Evolutionary conservation across 768 basidiomycete genomes (phyloP).

Genomic region (Phylloporus sp.): DNA sequence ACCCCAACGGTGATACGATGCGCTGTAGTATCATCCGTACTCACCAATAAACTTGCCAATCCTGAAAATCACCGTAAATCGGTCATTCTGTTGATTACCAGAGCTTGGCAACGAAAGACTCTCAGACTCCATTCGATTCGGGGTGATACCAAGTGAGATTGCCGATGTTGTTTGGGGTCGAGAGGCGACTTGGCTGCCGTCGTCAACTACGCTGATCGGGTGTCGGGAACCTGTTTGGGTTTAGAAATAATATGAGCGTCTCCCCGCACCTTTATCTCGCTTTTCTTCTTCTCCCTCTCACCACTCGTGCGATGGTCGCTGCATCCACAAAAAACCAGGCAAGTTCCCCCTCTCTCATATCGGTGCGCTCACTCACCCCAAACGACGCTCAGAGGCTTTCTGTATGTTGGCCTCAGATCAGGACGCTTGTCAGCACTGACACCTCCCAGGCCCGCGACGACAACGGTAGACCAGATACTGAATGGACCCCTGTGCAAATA

Average conservation of each 20-base stretch:
- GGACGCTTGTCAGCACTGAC: background rate
- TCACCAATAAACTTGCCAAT: background rate
- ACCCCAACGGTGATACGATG: too few relatives aligned
- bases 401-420: conserved; percentile 12
- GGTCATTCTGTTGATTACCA: background rate
- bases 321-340: conserved; percentile 12
- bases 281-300: background rate
- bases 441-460: conserved; percentile 16
- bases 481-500: conserved; percentile 33
- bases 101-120: background rate
- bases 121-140: background rate
- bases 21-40: too few relatives aligned
- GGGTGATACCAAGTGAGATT: background rate
- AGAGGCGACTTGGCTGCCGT: background rate
- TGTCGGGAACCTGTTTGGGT: conserved; percentile 14
- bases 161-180: background rate
- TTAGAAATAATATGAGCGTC: conserved; percentile 16
- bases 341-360: background rate
- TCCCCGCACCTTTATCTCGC: conserved; percentile 15
- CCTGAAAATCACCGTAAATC: background rate
- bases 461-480: background rate
- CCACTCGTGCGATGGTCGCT: conserved; percentile 21
- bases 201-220: conserved; percentile 10
- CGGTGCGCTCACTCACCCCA: background rate
- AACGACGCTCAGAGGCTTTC: conserved; percentile 13